Percentiles rank a stretch among this genome's conserved stretches.
Conservation (phyloP, 176 grass and related monocot genomes). For the Cenchrus purpureus region DNA sequence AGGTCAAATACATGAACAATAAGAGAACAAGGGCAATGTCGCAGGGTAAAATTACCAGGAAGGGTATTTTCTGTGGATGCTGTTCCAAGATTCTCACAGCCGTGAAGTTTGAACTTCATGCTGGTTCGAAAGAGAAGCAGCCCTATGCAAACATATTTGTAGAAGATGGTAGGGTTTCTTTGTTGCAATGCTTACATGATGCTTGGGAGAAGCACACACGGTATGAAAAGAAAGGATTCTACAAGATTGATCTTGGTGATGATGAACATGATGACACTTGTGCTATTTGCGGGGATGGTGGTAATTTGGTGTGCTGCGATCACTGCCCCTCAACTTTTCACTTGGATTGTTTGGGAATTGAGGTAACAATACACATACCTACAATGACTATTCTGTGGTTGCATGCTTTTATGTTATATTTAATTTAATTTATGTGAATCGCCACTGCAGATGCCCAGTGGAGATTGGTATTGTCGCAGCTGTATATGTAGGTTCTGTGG, state of each 20-base stretch:
- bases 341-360: constrained; percentile 78
- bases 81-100: constrained; percentile 81
- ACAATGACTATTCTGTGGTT: constrained; percentile 7
- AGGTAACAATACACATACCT: constrained; percentile 52
- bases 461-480: constrained; percentile 88
- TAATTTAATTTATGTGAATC: constrained; percentile 46
- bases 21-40: constrained; percentile 61
- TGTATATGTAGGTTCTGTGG: constrained; percentile 89
- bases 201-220: constrained; percentile 80
- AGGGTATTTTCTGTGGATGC: constrained; percentile 90
- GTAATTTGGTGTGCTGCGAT: constrained; percentile 90
- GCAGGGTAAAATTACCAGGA: constrained; percentile 77
- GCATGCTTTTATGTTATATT: constrained; percentile 40
- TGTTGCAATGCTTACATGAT: constrained; percentile 77
- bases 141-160: constrained; percentile 75
- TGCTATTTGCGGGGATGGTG: constrained; percentile 92
- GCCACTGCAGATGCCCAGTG: constrained; percentile 70
- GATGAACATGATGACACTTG: constrained; percentile 83
- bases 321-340: constrained; percentile 90
- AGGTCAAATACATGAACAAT: constrained; percentile 85
- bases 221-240: constrained; percentile 75
- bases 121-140: constrained; percentile 79
- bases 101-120: constrained; percentile 95
- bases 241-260: constrained; percentile 62
- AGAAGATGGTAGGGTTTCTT: constrained; percentile 54